Evolutionary conservation across 371 early-diverging fungal species (phyloP), one percentile per base, ranked within the genome.

Genomic region (Mortierella sp.): DNA sequence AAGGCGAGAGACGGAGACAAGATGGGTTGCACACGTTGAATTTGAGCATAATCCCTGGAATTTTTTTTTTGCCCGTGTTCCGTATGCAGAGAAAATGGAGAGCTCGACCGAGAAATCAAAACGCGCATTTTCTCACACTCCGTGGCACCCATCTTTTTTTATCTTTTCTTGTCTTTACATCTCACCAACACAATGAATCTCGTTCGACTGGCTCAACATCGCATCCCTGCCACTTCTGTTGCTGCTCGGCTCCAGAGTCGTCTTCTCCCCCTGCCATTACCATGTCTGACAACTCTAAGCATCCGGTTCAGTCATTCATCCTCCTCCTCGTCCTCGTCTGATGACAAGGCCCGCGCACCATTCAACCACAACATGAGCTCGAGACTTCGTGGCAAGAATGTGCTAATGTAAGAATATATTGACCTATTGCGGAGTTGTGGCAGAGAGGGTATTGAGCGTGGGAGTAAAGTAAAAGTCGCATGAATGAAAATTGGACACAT

Each of bases 371-470:
- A 38, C 65, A 65, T 65, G 65, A 65, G 65, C 65, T 65, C 41
- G 21, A 83, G 91, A 72, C 87, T 90, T 70, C 81, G 73, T 38
- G 90, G 90, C 58, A 90, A 89, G 74, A 90, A 88, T 65, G 89
- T 90, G n/a, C 75, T 90, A 55, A 87, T 90, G 90, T 90, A 84
- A 70, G 65, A 14, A n/a, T 54, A 24, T 24, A 21, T 54, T 54
- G 6, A 24, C 27, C 29, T 58, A 29, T 65, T 60, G 3, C 32
- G 4, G 32, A 14, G 14, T 12, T 56, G 58, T 18, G 18, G 18
- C 18, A 21, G 10, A 46, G 48, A 46, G 14, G 18, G 60, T 32
- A 14, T 60, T 29, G 65, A 38, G 65, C 65, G 65, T 65, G 65
- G 38, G 38, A 65, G 65, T 60, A 32, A 60, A 29, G 29, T 32